These are phyloP conservation scores for Ustilago vetiveriae DNA, from an alignment of 1,284 basidiomycete species.

Conservation along the genomic window DNA sequence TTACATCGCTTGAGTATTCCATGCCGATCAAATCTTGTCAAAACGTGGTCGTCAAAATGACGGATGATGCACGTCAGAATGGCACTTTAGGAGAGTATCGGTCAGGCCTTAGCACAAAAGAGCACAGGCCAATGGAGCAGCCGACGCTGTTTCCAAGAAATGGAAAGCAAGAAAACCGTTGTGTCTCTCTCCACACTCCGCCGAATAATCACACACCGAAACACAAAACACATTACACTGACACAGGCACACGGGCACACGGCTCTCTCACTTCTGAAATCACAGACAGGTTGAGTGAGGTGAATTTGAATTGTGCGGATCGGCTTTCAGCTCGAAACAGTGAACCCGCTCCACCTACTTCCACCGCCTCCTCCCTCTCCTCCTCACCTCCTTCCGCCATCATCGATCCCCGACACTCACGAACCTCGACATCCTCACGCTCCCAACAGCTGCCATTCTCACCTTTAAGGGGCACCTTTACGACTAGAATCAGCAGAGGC, in stretches of 20 bases:
- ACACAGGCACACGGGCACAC: too few species aligned
- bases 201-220: neutral
- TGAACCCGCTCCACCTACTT: too few species aligned
- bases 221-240: neutral
- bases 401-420: too few species aligned
- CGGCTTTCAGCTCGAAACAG: neutral
- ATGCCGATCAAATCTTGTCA: neutral
- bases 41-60: neutral
- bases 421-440: too few species aligned
- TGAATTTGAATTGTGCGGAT: neutral
- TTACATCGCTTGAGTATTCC: neutral
- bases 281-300: too few species aligned
- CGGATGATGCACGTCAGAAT: neutral
- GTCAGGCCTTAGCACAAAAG: too few species aligned
- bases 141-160: too few species aligned
- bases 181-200: neutral
- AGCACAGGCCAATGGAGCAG: constrained; percentile 2
- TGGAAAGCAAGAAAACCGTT: too few species aligned
- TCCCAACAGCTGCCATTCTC: neutral
- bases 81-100: too few species aligned
- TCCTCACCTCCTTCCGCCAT: too few species aligned
- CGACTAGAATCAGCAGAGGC: neutral
- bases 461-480: neutral
- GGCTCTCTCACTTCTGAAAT: too few species aligned
- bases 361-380: too few species aligned